Percentiles rank a stretch among this genome's conserved stretches.
Conservation (phyloP, 192 early-diverging fungal genomes). For the Coemansia sp. region DNA sequence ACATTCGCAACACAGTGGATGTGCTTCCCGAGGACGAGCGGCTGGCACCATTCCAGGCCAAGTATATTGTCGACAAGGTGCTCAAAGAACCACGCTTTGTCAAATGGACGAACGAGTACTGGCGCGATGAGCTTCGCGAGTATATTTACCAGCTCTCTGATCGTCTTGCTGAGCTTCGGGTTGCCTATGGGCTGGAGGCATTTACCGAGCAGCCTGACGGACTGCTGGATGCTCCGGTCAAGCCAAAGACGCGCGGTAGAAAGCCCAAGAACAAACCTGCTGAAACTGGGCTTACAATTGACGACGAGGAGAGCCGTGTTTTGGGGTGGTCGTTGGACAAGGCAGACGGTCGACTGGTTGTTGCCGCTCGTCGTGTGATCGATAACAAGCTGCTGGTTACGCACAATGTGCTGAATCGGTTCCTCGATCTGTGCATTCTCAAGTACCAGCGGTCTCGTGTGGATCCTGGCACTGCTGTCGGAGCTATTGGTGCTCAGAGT, state of each 20-base stretch:
- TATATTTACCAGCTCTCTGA: conserved; percentile 63
- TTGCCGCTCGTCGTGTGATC: conserved; percentile 55
- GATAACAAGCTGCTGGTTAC: conserved; percentile 74
- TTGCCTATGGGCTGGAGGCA: conserved; percentile 33
- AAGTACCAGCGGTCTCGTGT: conserved; percentile 91
- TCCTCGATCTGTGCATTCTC: conserved; percentile 71
- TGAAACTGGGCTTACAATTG: conserved; percentile 10
- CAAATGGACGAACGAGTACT: conserved; percentile 48
- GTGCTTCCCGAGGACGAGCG: conserved; percentile 13
- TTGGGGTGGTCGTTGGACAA: conserved; percentile 31
- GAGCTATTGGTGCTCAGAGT: conserved; percentile 93
- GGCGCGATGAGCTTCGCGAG: conserved; percentile 59
- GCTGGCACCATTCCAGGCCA: conserved; percentile 50
- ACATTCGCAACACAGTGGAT: conserved; percentile 47
- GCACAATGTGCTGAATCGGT: conserved; percentile 66
- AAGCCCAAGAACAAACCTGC: conserved; percentile 32
- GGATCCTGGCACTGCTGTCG: conserved; percentile 95
- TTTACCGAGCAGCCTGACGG: conserved; percentile 20
- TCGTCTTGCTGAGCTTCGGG: conserved; percentile 60
- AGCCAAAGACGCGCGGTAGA: conserved; percentile 28
- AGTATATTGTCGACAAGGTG: conserved; percentile 49
- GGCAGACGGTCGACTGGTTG: conserved; percentile 21
- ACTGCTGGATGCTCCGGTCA: conserved; percentile 4
- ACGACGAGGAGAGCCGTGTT: conserved; percentile 15
- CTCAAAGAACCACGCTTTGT: conserved; percentile 54